Base-by-base conservation (phyloP, 225 moss, liverwort and hornwort genomes). In the Pleurozium schreberi region DNA sequence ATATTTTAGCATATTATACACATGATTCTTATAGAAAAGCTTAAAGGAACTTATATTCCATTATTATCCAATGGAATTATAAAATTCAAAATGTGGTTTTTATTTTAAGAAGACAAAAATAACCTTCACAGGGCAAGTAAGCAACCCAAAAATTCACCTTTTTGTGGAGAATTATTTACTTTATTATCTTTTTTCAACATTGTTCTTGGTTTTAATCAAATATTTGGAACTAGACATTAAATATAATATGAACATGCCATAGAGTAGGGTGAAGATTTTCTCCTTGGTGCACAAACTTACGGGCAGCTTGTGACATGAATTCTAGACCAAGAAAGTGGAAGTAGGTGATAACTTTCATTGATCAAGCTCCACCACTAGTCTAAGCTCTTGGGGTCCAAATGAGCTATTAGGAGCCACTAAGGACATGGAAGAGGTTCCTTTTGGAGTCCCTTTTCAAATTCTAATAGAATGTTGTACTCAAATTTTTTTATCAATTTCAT, bases 261-360 rank as follows among this genome's bases (percentile, higher is more conserved):
- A 43, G 10, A 6, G 0, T 28, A 18, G 18, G 3, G 6, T 43
- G 71, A 43, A 28, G 28, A 43, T 71, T 40, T 71, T 0, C 0
- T 5, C 27, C 10, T 43, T 71, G 3, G 5, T 9, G 3, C 1
- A 43, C 5, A 1, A 5, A 16, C 16, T 47, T 2, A 14, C 18
- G 11, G 0, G 18, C n/a, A n/a, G 3, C 6, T 4, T 10, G 9
- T 0, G 1, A 31, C 1, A 19, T 7, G 3, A 49, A 31, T 1
- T 31, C 2, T 31, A 74, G 18, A 74, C 30, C 7, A 47, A 74
- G 11, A 18, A 47, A 74, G 7, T 49, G 31, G 49, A 45, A 73
- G 30, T 18, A 47, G 18, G 30, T 18, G 18, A 30, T 28, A 10
- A 18, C 27, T 74, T 0, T 74, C 30, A 11, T 18, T 18, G 31